These are phyloP conservation scores for Liquidambar formosana DNA, from an alignment of 164 flowering plant species.

Conservation along the genomic window DNA sequence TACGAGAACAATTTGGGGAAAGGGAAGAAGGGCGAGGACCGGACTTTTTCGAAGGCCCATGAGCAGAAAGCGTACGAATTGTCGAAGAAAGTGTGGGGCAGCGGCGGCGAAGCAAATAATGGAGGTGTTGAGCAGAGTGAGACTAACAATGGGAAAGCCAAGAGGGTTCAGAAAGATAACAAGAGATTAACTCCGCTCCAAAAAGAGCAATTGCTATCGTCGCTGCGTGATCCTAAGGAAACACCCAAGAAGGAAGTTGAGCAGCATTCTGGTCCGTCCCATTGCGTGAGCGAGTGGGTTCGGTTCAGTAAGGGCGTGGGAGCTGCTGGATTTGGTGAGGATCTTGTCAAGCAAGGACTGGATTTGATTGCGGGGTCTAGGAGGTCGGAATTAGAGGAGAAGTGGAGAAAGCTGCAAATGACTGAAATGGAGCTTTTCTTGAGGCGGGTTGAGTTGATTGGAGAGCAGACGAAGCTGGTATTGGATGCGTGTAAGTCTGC, in stretches of 20 bases:
- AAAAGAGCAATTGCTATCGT: neutral
- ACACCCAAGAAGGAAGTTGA: neutral
- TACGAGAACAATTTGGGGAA: slow-evolving; percentile 20
- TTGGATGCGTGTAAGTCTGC: slow-evolving; percentile 9
- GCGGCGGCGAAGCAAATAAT: slow-evolving; percentile 13
- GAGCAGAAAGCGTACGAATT: slow-evolving; percentile 22
- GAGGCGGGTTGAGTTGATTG: slow-evolving; percentile 20
- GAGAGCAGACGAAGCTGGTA: slow-evolving; percentile 22
- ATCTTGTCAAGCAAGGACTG: slow-evolving; percentile 9
- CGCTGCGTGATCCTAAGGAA: neutral
- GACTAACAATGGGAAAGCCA: slow-evolving; percentile 6
- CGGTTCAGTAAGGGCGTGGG: slow-evolving; percentile 1
- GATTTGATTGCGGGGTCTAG: slow-evolving; percentile 10
- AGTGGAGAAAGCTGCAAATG: slow-evolving; percentile 22
- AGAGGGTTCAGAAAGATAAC: neutral
- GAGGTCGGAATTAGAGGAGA: slow-evolving; percentile 20
- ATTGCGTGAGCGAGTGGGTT: neutral
- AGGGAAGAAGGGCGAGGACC: slow-evolving; percentile 20
- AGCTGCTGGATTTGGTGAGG: slow-evolving; percentile 1
- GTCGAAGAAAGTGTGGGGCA: slow-evolving; percentile 40
- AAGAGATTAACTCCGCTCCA: neutral
- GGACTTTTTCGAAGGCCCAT: slow-evolving; percentile 23
- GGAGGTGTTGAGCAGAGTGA: neutral
- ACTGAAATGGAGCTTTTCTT: slow-evolving; percentile 24
- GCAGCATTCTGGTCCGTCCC: neutral